Percentiles rank a stretch among this genome's conserved stretches.
phyloP scores from a whole-genome alignment of 345 rosid genomes.

The Hibiscus mutabilis region DNA sequence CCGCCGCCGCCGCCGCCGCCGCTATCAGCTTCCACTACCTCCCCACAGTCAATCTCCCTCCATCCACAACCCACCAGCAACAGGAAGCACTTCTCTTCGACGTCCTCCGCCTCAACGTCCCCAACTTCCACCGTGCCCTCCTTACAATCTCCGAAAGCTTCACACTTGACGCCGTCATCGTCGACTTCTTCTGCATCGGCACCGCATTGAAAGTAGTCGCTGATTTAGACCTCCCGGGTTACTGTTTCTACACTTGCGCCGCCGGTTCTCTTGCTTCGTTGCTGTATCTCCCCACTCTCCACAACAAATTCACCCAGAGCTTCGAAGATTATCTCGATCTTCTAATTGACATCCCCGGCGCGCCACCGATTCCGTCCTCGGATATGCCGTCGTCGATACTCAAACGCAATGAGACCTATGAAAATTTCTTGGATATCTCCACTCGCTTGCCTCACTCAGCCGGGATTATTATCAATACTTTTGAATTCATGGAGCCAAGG shows the following conservation, averaged over 20 bases:
- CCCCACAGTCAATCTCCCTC: neutral
- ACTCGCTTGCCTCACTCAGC: slow-evolving; percentile 16
- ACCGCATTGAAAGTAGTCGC: slow-evolving; percentile 19
- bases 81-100: slow-evolving; percentile 6
- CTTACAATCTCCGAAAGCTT: neutral
- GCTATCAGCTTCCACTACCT: neutral
- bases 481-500: slow-evolving; percentile 22
- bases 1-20: neutral
- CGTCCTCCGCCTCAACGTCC: slow-evolving; percentile 15
- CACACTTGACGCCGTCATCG: slow-evolving; percentile 19
- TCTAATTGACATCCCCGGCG: slow-evolving; percentile 19
- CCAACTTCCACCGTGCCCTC: slow-evolving; percentile 9
- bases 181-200: slow-evolving; percentile 21
- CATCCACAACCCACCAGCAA: neutral
- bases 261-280: slow-evolving; percentile 14
- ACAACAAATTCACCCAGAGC: neutral
- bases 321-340: neutral
- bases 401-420: slow-evolving; percentile 19
- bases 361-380: slow-evolving; percentile 13
- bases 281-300: slow-evolving; percentile 16
- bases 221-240: slow-evolving; percentile 19
- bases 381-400: slow-evolving; percentile 11
- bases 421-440: slow-evolving; percentile 15
- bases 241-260: slow-evolving; percentile 22
- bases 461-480: slow-evolving; percentile 30